Percentiles rank a stretch among this genome's conserved stretches.
Evolutionary conservation across 2,329 filamentous ascomycete species (phyloP).

Genomic region (Cordyceps javanica): DNA sequence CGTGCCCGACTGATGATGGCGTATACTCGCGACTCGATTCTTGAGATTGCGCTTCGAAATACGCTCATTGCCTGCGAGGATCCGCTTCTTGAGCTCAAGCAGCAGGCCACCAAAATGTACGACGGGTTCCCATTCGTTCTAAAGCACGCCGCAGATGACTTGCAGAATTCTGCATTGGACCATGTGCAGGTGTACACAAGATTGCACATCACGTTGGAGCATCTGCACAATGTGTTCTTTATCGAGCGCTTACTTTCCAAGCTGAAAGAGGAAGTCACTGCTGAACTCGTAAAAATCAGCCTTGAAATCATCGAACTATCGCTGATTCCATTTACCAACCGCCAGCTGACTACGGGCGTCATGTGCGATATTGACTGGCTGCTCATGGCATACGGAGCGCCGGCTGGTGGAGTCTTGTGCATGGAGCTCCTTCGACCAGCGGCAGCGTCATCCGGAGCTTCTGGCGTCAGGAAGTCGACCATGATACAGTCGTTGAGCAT

Average conservation of each 20-base stretch:
- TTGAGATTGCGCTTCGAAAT: conserved; percentile 26
- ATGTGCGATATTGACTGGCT: conserved; percentile 39
- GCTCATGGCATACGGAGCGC: conserved; percentile 44
- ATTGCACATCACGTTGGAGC: conserved; percentile 41
- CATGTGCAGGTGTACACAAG: conserved; percentile 34
- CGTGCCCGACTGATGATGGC: conserved; percentile 21
- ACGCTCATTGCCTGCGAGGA: conserved; percentile 29
- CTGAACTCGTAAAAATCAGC: conserved; percentile 35
- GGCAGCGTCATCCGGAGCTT: conserved; percentile 17
- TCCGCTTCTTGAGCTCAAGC: conserved; percentile 38
- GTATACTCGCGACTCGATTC: conserved; percentile 22
- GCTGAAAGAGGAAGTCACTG: conserved; percentile 26
- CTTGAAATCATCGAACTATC: conserved; percentile 41
- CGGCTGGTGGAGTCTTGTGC: conserved; percentile 41
- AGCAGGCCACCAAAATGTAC: conserved; percentile 37
- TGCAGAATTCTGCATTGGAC: conserved; percentile 38
- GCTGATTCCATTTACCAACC: conserved; percentile 40
- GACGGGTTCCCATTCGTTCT: conserved; percentile 42
- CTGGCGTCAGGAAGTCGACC: conserved; percentile 34
- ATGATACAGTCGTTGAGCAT: conserved; percentile 46
- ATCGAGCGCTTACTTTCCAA: conserved; percentile 49
- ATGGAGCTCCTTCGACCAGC: conserved; percentile 39
- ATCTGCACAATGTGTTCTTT: conserved; percentile 51
- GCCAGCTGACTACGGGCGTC: conserved; percentile 33
- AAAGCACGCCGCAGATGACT: conserved; percentile 43